A percentile compares a stretch with the other conserved stretches of the same genome.
phyloP scores from a whole-genome alignment of 2,329 filamentous ascomycete genomes.

The Verticillium zaregamsianum region DNA sequence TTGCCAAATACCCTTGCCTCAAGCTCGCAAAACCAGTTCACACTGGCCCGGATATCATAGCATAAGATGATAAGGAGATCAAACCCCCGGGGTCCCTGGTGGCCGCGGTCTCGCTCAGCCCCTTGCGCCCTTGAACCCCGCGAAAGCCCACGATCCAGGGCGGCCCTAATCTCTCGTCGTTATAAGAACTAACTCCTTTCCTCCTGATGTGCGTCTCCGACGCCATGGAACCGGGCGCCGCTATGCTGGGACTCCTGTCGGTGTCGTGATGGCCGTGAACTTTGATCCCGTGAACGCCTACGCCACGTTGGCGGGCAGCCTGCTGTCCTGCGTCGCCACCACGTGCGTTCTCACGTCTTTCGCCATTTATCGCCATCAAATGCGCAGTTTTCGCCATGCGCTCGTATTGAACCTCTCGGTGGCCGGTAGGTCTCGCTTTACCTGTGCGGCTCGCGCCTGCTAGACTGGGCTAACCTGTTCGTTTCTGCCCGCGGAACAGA shows the following conservation, averaged over 20 bases:
- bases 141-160: background rate
- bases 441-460: background rate
- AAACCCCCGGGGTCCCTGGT: background rate
- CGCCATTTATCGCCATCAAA: constrained; percentile 9
- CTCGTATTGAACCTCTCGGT: constrained; percentile 17
- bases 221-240: background rate
- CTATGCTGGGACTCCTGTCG: background rate
- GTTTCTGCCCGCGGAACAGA: constrained; percentile 19
- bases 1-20: background rate
- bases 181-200: background rate
- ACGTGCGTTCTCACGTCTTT: constrained; percentile 11
- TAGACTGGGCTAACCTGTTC: background rate
- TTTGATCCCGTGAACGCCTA: constrained; percentile 1
- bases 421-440: constrained; percentile 13
- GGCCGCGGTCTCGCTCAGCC: background rate
- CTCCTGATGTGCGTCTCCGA: background rate
- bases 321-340: constrained; percentile 11
- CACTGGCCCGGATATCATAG: background rate
- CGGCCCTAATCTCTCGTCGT: background rate
- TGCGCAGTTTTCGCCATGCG: constrained; percentile 19
- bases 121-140: background rate
- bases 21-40: background rate
- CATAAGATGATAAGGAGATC: background rate
- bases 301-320: constrained; percentile 12
- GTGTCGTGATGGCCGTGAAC: background rate